Percentiles rank a stretch among this genome's conserved stretches.
Evolutionary conservation across 2,329 filamentous ascomycete genomes (phyloP).

Genomic region (Sporothrix phasma): DNA sequence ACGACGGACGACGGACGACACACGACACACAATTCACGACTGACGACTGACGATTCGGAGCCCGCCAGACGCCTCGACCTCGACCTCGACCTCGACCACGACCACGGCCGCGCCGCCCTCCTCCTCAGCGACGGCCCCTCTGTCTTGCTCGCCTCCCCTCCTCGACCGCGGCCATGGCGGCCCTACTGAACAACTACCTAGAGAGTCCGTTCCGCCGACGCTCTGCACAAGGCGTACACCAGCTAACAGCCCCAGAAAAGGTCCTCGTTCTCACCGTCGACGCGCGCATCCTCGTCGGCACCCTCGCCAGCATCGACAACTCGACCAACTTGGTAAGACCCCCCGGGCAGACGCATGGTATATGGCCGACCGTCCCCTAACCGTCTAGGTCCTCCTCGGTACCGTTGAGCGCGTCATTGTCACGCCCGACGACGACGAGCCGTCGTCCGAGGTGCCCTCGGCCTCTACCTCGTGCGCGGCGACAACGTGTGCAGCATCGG

Average conservation of each 20-base stretch:
- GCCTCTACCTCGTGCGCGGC: conserved; percentile 83
- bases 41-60: no score
- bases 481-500: conserved; percentile 91
- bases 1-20: no score
- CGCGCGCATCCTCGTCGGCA: conserved; percentile 76
- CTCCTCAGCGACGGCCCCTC: background rate
- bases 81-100: no score
- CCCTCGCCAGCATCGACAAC: conserved; percentile 76
- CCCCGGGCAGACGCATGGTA: no score
- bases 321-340: conserved; percentile 67
- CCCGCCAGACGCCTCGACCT: no score
- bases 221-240: no score
- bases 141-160: conserved; percentile 8
- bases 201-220: conserved; percentile 22
- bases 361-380: background rate
- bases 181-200: conserved; percentile 25
- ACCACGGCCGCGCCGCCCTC: background rate
- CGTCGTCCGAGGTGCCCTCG: conserved; percentile 74
- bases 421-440: conserved; percentile 70
- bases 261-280: conserved; percentile 87
- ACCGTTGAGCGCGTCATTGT: conserved; percentile 87
- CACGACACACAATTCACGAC: no score
- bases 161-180: conserved; percentile 18
- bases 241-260: conserved; percentile 72
- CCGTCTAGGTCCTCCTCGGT: conserved; percentile 58